Base-by-base conservation (phyloP, 2,329 filamentous ascomycete genomes). In the Fusarium tuaranense region DNA sequence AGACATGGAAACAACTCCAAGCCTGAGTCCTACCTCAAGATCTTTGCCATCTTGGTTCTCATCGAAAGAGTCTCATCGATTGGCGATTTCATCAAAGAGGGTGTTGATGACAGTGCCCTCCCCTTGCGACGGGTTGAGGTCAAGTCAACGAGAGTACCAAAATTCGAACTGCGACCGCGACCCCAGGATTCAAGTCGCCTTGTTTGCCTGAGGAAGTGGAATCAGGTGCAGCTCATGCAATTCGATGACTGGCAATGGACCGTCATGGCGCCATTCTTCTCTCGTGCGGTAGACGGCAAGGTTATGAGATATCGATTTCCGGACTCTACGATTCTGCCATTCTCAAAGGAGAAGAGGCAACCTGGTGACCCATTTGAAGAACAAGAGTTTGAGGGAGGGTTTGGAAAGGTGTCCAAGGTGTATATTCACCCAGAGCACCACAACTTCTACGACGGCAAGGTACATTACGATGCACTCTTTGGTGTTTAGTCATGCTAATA, bases 171-270 rank as follows among this genome's bases (percentile, higher is more conserved):
- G 7, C 18, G 18, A 7, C 30, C 48, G 13, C 55, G 48, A 12
- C 59, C 32, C 9, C 36, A 20, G 14, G 16, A 18, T 7, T 63
- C 60, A 12, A 14, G 6, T 14, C 30, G 48, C 1, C 36, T 67
- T 16, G 14, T 16, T 9, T 63, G 57, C 1, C 48, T 64, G n/a
- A 30, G 14, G 5, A 39, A 4, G 10, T 64, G 59, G 65, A 34
- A 39, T 38, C 18, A 48, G 20, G 36, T 39, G 22, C 59, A 46
- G 38, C 48, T 63, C n/a, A 57, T 57, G 20, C 18, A 14, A 2
- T 67, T 67, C n/a, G 48, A 64, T 7, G 65, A 67, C 22, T 67
- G 60, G 65, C 65, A 67, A 22, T 67, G 65, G 65, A 48, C 59
- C 20, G 65, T 67, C 22, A 58, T 48, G 12, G 60, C 59, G 3